Evolutionary conservation across 495 filamentous ascomycete genomes (phyloP).

Genomic region (Penicillium bialowiezense): DNA sequence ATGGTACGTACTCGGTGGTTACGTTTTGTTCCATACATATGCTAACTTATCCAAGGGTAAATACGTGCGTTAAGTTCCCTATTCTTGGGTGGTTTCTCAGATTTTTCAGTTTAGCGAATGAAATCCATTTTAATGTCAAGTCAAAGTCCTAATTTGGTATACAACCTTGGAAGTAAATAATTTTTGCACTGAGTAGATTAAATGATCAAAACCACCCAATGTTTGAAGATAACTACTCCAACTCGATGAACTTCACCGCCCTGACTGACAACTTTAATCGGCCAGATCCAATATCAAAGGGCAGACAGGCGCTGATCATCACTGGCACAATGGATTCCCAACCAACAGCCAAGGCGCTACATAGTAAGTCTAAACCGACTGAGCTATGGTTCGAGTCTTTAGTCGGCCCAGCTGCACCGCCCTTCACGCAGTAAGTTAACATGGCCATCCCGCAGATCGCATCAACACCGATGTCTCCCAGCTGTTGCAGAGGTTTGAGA

Average conservation of each 20-base stretch:
- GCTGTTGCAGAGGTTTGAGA: constrained; percentile 60
- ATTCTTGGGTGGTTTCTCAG: background rate
- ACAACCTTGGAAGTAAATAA: background rate
- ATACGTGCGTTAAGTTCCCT: constrained; percentile 57
- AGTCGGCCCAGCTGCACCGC: background rate
- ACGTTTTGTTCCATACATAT: constrained; percentile 1
- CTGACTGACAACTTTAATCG: constrained; percentile 6
- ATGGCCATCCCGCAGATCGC: constrained; percentile 38
- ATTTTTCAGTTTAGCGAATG: constrained; percentile 3
- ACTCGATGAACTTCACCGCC: constrained; percentile 10
- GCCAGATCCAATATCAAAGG: background rate
- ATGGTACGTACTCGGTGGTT: constrained; percentile 61
- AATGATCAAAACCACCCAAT: no score
- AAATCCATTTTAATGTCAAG: constrained; percentile 4
- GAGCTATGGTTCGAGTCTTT: background rate
- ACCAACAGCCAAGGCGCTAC: constrained; percentile 36
- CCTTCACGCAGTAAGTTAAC: constrained; percentile 7
- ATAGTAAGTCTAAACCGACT: constrained; percentile 22
- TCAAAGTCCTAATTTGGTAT: no score
- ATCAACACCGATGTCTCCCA: constrained; percentile 52
- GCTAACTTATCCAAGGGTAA: constrained; percentile 54
- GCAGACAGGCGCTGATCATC: background rate
- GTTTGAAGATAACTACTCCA: no score
- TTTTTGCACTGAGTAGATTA: no score
- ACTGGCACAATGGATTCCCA: constrained; percentile 35